Conservation (phyloP, 441 rosid genomes). For the Erodium moschatum region DNA sequence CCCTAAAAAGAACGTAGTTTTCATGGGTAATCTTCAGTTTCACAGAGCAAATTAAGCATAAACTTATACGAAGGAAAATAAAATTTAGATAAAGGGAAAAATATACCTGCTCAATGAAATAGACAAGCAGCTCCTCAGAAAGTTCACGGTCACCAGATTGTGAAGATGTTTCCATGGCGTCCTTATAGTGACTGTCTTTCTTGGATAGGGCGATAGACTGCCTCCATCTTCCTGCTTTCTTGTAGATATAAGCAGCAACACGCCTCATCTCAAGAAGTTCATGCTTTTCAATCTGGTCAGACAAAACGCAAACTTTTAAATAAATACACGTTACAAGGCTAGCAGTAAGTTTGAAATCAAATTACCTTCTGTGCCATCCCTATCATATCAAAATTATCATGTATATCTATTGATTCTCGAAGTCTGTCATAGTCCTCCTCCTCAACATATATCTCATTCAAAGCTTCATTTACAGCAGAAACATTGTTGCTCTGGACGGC, state of each 20-base stretch:
- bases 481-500: constrained; percentile 29
- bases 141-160: constrained; percentile 98
- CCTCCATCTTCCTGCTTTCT: constrained; percentile 99
- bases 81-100: not conserved
- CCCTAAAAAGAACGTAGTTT: constrained; percentile 18
- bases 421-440: constrained; percentile 94
- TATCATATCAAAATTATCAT: constrained; percentile 27
- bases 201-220: constrained; percentile 92
- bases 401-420: constrained; percentile 57
- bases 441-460: constrained; percentile 27
- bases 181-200: constrained; percentile 86
- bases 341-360: not conserved
- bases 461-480: constrained; percentile 92
- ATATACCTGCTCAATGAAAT: constrained; percentile 82
- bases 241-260: constrained; percentile 96
- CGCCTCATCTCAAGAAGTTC: constrained; percentile 99
- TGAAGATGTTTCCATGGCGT: constrained; percentile 98
- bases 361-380: constrained; percentile 28
- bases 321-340: not conserved
- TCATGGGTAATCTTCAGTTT: not conserved
- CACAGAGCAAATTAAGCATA: too few species aligned
- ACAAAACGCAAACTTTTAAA: constrained; percentile 19
- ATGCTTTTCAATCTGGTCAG: constrained; percentile 78
- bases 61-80: not conserved
- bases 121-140: constrained; percentile 95